Base-by-base conservation (phyloP, 352 stramenopile species). In the Pythium oligandrum region DNA sequence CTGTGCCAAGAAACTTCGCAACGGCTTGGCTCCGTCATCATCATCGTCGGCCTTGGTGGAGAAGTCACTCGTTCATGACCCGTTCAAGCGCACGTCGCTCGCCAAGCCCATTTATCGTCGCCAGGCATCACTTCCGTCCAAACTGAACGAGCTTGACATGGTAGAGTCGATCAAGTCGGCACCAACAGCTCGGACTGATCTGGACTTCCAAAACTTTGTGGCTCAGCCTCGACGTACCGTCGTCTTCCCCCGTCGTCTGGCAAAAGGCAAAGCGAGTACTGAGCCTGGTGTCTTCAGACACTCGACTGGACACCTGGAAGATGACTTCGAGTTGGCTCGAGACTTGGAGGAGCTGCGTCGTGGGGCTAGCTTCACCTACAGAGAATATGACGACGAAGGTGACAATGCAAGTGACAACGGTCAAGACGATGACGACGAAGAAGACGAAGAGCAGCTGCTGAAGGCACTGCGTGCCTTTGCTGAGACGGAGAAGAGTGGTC, bases 131-230 rank as follows among this genome's bases (percentile, higher is more conserved):
- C 7, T 42, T 12, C 38, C 38, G 38, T 42, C 12, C 38, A 12
- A 8, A 42, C 7, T 8, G 38, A 8, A 35, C 17, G 44, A 40
- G 12, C 47, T n/a, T 30, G 12, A 11, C 11, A 38, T 36, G 32
- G 35, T 44, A 1, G 44, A 37, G 1, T 46, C 17, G 33, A 58
- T 43, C 49, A 57, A 58, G 30, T 26, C 35, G 6, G 45, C 43
- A 45, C 57, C 50, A 1, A 52, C 57, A 26, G 17, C 17, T 26
- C 17, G 17, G 17, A 26, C 17, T 26, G 17, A 26, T 26, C 17
- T 26, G 26, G 57, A 64, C 36, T 64, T 64, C 26, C 49, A 57
- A 9, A 64, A 64, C 47, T 64, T 64, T 44, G 57, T 64, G 10
- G 44, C 57, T 17, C 57, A 53, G 39, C 45, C 45, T 12, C 51